A percentile compares a stretch with the other conserved stretches of the same genome.
phyloP scores from a whole-genome alignment of 495 filamentous ascomycete genomes.

The Penicillium parvum region DNA sequence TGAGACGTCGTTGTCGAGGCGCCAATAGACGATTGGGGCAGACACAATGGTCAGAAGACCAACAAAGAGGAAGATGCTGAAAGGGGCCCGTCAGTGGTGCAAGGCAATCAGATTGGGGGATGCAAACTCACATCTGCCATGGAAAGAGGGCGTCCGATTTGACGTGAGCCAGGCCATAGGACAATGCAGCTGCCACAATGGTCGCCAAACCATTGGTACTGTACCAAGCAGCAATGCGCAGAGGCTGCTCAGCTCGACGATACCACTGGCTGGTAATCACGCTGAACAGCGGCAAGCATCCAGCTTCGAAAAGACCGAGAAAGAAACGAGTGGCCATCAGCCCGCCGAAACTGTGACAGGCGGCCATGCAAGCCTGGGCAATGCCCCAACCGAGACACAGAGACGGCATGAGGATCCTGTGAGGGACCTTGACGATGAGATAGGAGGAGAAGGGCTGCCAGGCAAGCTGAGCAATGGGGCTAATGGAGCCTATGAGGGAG shows the following conservation, averaged over 20 bases:
- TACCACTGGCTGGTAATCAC: slow-evolving; percentile 50
- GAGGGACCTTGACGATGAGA: slow-evolving; percentile 63
- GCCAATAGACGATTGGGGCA: slow-evolving; percentile 40
- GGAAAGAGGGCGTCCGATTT: slow-evolving; percentile 44
- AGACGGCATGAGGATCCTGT: slow-evolving; percentile 57
- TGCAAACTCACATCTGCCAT: slow-evolving; percentile 55
- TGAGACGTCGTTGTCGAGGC: slow-evolving; percentile 44
- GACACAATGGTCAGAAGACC: slow-evolving; percentile 47
- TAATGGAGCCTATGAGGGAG: slow-evolving; percentile 57
- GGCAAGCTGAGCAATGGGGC: slow-evolving; percentile 58
- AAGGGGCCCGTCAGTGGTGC: neutral
- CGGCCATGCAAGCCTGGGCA: slow-evolving; percentile 43
- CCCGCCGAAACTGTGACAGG: slow-evolving; percentile 34
- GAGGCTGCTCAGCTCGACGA: slow-evolving; percentile 45
- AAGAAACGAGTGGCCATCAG: slow-evolving; percentile 48
- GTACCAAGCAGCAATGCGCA: slow-evolving; percentile 49
- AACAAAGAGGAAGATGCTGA: slow-evolving; percentile 43
- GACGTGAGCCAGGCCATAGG: slow-evolving; percentile 53
- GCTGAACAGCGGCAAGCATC: slow-evolving; percentile 56
- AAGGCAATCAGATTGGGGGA: neutral
- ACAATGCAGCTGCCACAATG: slow-evolving; percentile 42
- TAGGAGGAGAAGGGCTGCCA: slow-evolving; percentile 64
- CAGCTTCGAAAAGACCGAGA: slow-evolving; percentile 49
- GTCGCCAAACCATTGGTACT: slow-evolving; percentile 47
- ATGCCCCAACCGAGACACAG: slow-evolving; percentile 54